Evolutionary conservation across 495 filamentous ascomycete species (phyloP), one percentile per base, ranked within the genome.

Genomic region (Podospora bellae-mahoneyi): DNA sequence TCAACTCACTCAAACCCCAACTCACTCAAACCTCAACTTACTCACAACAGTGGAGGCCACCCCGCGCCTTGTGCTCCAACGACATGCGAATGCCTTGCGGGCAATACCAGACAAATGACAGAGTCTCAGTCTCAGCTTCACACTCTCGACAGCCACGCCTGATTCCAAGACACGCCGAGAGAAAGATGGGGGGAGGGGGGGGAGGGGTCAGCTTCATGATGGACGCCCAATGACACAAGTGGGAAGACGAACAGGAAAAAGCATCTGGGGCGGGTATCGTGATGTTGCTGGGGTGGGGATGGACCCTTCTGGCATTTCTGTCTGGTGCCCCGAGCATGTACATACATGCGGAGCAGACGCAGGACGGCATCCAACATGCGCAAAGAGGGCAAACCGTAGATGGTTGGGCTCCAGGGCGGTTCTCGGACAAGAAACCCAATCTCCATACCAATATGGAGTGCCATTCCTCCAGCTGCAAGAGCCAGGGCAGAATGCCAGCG

Each of bases 391-490:
- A 64, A 34, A 28, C 64, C 62, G 66, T 60, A n/a, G 44, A 61
- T 32, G 67, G 69, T 72, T 70, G 66, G 67, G 68, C 67, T 62
- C 44, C 61, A 34, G 55, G 23, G 55, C n/a, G 10, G 23, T 20
- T 20, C 54, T 18, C 60, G 39, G 39, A 57, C 66, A 59, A 27
- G 30, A 64, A 32, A 54, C 63, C 69, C 69, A 66, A 71, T 66
- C 61, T n/a, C 26, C 16, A 34, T 27, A 27, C 16, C 27, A 13
- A 18, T 58, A 62, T 53, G 55, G 28, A 44, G 57, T 28, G 34
- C 28, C 64, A 62, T 54, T 59, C 16, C 30, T 64, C 60, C 44
- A 26, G 32, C 58, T 15, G 56, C 39, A 55, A 18, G 58, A 39
- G 27, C 58, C 27, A 34, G 54, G 63, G 57, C 61, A 60, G 23